Evolutionary conservation across 805 yeast genomes (phyloP).

Genomic region (Hanseniaspora singularis): DNA sequence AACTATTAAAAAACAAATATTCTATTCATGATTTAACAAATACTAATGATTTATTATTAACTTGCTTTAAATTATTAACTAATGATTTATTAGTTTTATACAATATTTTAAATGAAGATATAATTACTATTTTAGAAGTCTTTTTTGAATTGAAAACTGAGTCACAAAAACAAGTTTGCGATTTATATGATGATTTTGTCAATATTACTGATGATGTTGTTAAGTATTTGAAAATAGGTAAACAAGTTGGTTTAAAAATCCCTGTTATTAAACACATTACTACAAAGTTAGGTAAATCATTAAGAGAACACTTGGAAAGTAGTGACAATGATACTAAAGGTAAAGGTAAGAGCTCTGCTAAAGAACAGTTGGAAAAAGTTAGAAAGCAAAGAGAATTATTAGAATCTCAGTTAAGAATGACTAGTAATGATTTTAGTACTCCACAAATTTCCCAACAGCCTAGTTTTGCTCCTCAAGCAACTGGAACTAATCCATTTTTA

Average conservation of each 20-base stretch:
- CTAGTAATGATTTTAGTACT: constrained; percentile 25
- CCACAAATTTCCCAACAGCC: constrained; percentile 19
- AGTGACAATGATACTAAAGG: constrained; percentile 16
- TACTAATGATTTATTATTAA: constrained; percentile 62
- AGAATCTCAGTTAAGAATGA: constrained; percentile 27
- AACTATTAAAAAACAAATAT: constrained; percentile 61
- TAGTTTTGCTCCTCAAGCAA: constrained; percentile 18
- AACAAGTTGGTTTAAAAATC: constrained; percentile 78
- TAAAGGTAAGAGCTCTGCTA: constrained; percentile 22
- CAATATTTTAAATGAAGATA: constrained; percentile 90
- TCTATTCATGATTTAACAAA: constrained; percentile 60
- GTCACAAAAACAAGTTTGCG: constrained; percentile 80
- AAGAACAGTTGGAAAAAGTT: constrained; percentile 28
- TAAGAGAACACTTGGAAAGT: constrained; percentile 70
- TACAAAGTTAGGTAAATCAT: constrained; percentile 72
- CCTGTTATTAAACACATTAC: constrained; percentile 97
- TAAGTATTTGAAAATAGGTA: constrained; percentile 76
- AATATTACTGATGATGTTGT: constrained; percentile 79
- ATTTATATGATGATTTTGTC: constrained; percentile 74
- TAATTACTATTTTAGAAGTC: constrained; percentile 82
- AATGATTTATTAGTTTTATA: constrained; percentile 76
- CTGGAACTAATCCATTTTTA: constrained; percentile 19
- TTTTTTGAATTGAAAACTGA: constrained; percentile 80
- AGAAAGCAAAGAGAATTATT: constrained; percentile 26
- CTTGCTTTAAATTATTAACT: constrained; percentile 80